Evolutionary conservation across 768 basidiomycete species (phyloP), one percentile per base, ranked within the genome.

Genomic region (Nidularia pulvinata): DNA sequence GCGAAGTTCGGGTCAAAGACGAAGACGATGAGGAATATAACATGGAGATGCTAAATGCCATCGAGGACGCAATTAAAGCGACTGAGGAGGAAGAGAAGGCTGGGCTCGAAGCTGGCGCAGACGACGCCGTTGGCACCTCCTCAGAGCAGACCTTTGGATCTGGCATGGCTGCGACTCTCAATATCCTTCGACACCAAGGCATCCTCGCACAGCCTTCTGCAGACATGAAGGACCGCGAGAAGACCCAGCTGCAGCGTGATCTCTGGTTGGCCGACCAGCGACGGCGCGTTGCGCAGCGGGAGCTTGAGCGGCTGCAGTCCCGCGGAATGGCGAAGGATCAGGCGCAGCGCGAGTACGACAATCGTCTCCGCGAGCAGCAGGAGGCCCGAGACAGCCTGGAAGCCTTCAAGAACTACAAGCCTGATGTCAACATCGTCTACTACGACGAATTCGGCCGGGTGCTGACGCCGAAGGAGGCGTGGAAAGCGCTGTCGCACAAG

Each of bases 401-500:
- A 34, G 68, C 84, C 48, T 99, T 89, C 82, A 93, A 89, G 73
- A 82, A 86, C 65, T 99, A 99, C 78, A 98, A 96, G 70, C 97
- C 97, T 5, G 95, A 96, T 71, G 80, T 99, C 62, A 93, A 96
- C 59, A 92, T 98, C 63, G 90, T 91, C 48, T 99, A 99, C 67
- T 88, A 95, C 58, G 97, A 99, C 65, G 96, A 99, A 69, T 93
- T 93, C 66, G 97, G 97, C 46, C 81, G 97, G 37, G 66, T 80
- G 54, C 73, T 95, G 67, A 92, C 91, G 22, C 88, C 88, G 16
- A 98, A 98, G 77, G 97, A 99, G 74, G 95, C 96, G 5, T 98
- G 96, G 95, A 98, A 98, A 74, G 93, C 94, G 14, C 75, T 99
- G 43, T 95, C 92, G 44, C 97, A 99, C 69, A 91, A 93, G 66